phyloP scores from a whole-genome alignment of 768 basidiomycete genomes.

The Boletus eberwhitei region DNA sequence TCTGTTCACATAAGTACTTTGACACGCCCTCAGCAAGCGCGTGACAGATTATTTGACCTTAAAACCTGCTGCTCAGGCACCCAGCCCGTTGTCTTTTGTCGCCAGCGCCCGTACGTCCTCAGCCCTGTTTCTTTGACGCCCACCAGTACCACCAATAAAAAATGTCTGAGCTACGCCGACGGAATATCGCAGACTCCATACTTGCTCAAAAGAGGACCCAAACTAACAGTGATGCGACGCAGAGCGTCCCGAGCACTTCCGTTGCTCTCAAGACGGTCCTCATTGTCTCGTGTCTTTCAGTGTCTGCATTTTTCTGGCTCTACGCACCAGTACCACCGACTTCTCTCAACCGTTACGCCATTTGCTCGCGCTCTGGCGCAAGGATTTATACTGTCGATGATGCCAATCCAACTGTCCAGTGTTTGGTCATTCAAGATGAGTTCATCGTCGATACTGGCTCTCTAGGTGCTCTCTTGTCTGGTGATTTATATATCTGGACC shows the following conservation, averaged over 20 bases:
- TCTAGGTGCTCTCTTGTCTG: conserved; percentile 41
- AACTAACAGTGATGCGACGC: neutral
- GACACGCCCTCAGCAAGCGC: neutral
- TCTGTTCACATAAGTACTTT: neutral
- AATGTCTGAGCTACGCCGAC: conserved; percentile 12
- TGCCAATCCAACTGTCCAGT: conserved; percentile 50
- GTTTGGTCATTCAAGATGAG: conserved; percentile 54
- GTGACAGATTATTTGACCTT: neutral
- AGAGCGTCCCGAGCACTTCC: neutral
- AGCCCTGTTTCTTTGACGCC: neutral
- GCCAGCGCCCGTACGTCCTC: neutral
- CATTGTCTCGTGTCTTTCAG: conserved; percentile 5
- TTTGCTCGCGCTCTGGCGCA: conserved; percentile 55
- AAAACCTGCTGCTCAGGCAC: neutral
- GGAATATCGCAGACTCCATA: neutral
- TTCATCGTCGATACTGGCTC: conserved; percentile 53
- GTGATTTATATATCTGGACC: neutral
- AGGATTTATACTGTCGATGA: conserved; percentile 69
- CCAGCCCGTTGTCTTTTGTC: neutral
- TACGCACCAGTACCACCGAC: neutral
- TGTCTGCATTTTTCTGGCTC: conserved; percentile 10
- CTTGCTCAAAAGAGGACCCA: neutral
- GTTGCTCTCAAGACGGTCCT: neutral
- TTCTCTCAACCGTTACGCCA: conserved; percentile 43
- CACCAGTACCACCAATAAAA: neutral